Conservation (phyloP, 2,329 filamentous ascomycete genomes). For the Albifimbria verrucaria region DNA sequence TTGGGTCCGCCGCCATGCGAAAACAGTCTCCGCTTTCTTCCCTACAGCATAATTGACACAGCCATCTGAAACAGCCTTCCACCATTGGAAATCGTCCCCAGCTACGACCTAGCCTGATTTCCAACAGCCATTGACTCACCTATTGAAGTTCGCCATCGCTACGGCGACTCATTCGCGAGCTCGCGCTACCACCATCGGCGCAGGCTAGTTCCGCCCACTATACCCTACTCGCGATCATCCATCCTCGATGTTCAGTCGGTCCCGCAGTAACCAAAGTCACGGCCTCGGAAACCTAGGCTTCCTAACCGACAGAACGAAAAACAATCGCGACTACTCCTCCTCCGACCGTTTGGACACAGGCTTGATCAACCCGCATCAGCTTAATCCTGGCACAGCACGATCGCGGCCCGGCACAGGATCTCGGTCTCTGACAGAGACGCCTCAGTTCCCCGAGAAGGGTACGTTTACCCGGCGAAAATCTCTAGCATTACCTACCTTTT, state of each 20-base stretch:
- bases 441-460: constrained; percentile 40
- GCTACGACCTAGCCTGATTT: background rate
- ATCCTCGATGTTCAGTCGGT: constrained; percentile 36
- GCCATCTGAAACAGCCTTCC: background rate
- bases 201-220: constrained; percentile 8
- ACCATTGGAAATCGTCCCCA: background rate
- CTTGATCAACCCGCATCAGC: constrained; percentile 20
- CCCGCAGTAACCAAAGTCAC: constrained; percentile 24
- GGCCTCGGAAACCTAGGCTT: constrained; percentile 16
- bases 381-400: constrained; percentile 18
- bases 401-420: constrained; percentile 22
- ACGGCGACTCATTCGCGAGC: background rate
- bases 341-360: constrained; percentile 24
- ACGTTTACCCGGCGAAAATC: constrained; percentile 9
- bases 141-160: background rate
- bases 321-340: constrained; percentile 19
- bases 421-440: constrained; percentile 21
- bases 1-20: background rate
- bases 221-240: constrained; percentile 11
- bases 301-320: constrained; percentile 8
- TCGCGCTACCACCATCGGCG: background rate
- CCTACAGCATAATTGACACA: background rate
- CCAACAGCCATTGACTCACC: background rate
- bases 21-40: background rate
- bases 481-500: background rate